A percentile compares a stretch with the other conserved stretches of the same genome.
These are phyloP conservation scores for Abelmoschus esculentus DNA, from an alignment of 345 rosid genomes.

Conservation along the genomic window DNA sequence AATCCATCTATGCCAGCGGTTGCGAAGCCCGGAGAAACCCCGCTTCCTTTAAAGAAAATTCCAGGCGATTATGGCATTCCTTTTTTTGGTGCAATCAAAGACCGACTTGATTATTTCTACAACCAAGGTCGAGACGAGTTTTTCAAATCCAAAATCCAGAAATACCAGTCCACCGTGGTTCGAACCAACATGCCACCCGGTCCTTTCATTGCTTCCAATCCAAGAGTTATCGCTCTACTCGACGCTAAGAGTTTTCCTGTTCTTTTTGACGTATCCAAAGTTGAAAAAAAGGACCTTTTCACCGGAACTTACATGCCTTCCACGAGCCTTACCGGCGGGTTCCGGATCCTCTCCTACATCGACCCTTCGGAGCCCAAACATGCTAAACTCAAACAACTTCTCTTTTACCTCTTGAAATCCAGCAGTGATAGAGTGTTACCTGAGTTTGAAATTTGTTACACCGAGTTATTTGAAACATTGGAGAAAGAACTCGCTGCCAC, in stretches of 20 bases:
- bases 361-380: constrained; percentile 82
- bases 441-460: constrained; percentile 52
- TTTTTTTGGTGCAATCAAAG: constrained; percentile 57
- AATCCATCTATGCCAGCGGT: not conserved
- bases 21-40: not conserved
- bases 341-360: constrained; percentile 65
- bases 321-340: constrained; percentile 80
- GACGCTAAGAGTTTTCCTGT: constrained; percentile 88
- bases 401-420: constrained; percentile 54
- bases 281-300: constrained; percentile 73
- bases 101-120: constrained; percentile 67
- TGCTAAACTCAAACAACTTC: constrained; percentile 52
- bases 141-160: constrained; percentile 59
- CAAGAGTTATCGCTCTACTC: constrained; percentile 63
- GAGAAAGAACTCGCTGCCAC: constrained; percentile 50
- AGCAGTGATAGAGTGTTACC: constrained; percentile 61
- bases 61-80: constrained; percentile 80
- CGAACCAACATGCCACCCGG: constrained; percentile 84
- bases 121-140: constrained; percentile 61
- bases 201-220: constrained; percentile 50
- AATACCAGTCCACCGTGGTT: constrained; percentile 59
- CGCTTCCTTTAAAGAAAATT: constrained; percentile 48
- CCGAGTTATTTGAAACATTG: constrained; percentile 37
- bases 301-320: constrained; percentile 94
- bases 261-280: constrained; percentile 68